phyloP scores from a whole-genome alignment of 75 land plant species.

The Selaginella moellendorffii region DNA sequence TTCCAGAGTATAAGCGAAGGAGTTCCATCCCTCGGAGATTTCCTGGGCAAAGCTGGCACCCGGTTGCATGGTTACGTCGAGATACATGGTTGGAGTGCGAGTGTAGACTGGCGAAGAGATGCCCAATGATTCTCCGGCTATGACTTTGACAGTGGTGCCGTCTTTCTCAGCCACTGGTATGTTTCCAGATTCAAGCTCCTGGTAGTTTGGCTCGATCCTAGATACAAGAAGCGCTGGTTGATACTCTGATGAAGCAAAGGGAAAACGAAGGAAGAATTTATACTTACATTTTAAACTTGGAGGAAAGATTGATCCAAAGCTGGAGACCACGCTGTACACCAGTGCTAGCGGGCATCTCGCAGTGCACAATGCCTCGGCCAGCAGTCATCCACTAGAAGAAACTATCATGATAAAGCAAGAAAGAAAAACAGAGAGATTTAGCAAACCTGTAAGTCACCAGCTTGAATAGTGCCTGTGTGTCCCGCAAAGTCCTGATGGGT shows the following conservation, averaged over 20 bases:
- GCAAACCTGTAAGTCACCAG: slow-evolving; percentile 68
- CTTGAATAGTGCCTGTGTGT: slow-evolving; percentile 63
- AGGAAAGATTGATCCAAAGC: slow-evolving; percentile 84
- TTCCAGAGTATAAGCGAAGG: slow-evolving; percentile 62
- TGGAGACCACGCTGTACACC: slow-evolving; percentile 70
- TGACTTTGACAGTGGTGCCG: slow-evolving; percentile 56
- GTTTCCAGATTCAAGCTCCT: slow-evolving; percentile 45
- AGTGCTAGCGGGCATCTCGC: slow-evolving; percentile 74
- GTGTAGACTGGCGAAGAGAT: slow-evolving; percentile 62
- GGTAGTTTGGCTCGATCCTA: slow-evolving; percentile 81
- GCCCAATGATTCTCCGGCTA: slow-evolving; percentile 81
- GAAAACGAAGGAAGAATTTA: background rate
- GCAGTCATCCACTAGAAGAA: slow-evolving; percentile 85
- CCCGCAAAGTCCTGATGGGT: slow-evolving; percentile 87
- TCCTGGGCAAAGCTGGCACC: slow-evolving; percentile 51
- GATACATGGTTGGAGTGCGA: slow-evolving; percentile 78
- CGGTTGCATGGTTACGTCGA: slow-evolving; percentile 69
- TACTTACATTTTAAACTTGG: slow-evolving; percentile 70
- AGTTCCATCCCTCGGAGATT: slow-evolving; percentile 62
- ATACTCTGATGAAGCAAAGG: no score
- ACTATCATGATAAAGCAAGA: no score
- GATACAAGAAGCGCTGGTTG: background rate
- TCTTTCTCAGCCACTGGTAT: slow-evolving; percentile 42
- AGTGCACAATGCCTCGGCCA: slow-evolving; percentile 86
- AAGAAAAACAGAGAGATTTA: background rate